Base-by-base conservation (phyloP, 2,329 filamentous ascomycete species). In the Drechmeria coniospora region DNA sequence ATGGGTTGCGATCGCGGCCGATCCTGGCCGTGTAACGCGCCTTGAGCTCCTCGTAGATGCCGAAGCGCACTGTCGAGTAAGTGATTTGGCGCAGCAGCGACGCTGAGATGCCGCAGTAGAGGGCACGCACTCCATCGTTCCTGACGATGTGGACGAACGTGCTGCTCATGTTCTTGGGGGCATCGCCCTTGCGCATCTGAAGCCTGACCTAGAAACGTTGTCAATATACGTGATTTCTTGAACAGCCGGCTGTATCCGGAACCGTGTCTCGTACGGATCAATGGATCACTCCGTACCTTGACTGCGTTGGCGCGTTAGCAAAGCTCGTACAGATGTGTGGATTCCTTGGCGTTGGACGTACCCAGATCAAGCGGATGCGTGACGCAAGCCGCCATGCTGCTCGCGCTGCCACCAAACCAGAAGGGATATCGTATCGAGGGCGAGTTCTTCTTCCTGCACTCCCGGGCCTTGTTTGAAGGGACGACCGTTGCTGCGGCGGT, bases 331-430 rank as follows among this genome's bases (percentile, higher is more conserved):
- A n/a, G n/a, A n/a, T n/a, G n/a, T n/a, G n/a, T n/a, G n/a, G n/a
- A n/a, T n/a, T n/a, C n/a, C n/a, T n/a, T n/a, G n/a, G 24, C 15
- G 3, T 9, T 2, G 4, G n/a, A 61, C 77, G 53, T 67, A 92
- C 83, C 72, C 38, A 94, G 65, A 68, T 94, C 86, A 47, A 95
- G 63, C 27, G 87, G 87, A 64, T 95, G 87, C 17, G 87, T 95
- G 26, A 93, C 80, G 41, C 74, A 77, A 24, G 87, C 86, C 21
- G 87, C 87, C 63, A 90, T 77, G 50, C 82, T 92, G 47, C 81
- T 90, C 27, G 87, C 84, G 50, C 82, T 93, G 31, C 90, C 90
- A 37, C 90, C 90, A 53, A 98, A 95, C 90, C 87, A 95, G 56
- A 87, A 87, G 8, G 80, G 80, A 57, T 87, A 87, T 35, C 58